Evolutionary conservation across 1,139 yeast genomes (phyloP).

Genomic region (Suhomyces coccinellae): DNA sequence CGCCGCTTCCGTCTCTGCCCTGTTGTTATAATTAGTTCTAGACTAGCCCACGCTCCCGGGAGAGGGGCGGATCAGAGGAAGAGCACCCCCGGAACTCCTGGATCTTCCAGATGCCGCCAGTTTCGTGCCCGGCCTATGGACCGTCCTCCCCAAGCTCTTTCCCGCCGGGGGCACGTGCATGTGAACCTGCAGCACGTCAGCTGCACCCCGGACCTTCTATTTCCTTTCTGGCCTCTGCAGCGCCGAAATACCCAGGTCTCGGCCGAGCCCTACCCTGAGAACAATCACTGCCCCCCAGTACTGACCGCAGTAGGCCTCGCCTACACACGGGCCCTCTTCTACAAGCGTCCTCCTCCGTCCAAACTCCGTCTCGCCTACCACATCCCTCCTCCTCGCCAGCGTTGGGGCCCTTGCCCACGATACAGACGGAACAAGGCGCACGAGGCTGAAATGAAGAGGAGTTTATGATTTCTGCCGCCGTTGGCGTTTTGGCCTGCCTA

Average conservation of each 20-base stretch:
- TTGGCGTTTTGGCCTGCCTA: not conserved
- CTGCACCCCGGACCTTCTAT: not conserved
- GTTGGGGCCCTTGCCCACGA: not conserved
- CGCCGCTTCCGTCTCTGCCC: constrained; percentile 4
- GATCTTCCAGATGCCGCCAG: too few species aligned
- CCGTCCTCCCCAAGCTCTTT: too few species aligned
- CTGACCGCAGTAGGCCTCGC: not conserved
- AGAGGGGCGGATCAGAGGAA: not conserved
- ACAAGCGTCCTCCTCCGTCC: not conserved
- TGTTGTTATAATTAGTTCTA: not conserved
- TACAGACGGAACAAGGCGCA: not conserved
- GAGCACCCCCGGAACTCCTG: not conserved
- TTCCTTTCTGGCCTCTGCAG: too few species aligned
- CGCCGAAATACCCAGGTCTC: not conserved
- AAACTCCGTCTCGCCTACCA: not conserved
- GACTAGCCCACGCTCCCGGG: not conserved
- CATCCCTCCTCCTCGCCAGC: not conserved
- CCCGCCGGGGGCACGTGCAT: not conserved
- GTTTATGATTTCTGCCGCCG: not conserved
- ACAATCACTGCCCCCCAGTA: not conserved
- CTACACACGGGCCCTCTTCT: not conserved
- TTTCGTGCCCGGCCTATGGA: too few species aligned
- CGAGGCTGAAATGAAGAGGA: constrained; percentile 2
- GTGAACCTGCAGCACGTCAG: not conserved
- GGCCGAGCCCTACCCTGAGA: not conserved